Conservation (phyloP, 768 basidiomycete species). For the Coprinopsis marcescibilis region DNA sequence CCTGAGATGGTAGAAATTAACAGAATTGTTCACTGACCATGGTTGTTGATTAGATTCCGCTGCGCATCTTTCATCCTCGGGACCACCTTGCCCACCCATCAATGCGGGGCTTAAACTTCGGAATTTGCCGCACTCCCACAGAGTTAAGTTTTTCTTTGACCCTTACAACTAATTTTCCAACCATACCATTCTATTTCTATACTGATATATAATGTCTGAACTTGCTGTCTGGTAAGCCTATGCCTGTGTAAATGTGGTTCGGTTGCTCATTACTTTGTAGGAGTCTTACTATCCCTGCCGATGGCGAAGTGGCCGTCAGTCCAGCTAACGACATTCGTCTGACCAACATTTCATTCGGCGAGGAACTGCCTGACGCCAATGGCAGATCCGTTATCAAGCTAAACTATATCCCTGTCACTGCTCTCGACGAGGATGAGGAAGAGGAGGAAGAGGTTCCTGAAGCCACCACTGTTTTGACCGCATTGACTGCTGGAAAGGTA, state of each 20-base stretch:
- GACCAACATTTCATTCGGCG: slow-evolving; percentile 79
- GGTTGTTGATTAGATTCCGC: slow-evolving; percentile 7
- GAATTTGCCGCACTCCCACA: slow-evolving; percentile 15
- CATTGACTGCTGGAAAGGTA: slow-evolving; percentile 80
- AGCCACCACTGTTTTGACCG: slow-evolving; percentile 60
- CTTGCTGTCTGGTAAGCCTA: slow-evolving; percentile 61
- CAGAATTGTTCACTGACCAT: slow-evolving; percentile 42
- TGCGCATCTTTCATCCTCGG: neutral
- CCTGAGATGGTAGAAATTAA: neutral
- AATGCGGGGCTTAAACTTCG: slow-evolving; percentile 41
- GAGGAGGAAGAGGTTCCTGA: slow-evolving; percentile 40
- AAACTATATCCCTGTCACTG: slow-evolving; percentile 38
- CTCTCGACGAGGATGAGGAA: slow-evolving; percentile 36
- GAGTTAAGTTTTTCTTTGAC: neutral
- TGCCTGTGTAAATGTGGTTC: slow-evolving; percentile 20
- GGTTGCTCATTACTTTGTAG: slow-evolving; percentile 29
- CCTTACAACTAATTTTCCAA: too few relatives aligned
- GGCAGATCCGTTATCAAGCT: slow-evolving; percentile 67
- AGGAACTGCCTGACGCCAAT: slow-evolving; percentile 55
- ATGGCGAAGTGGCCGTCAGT: slow-evolving; percentile 51
- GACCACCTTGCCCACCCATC: slow-evolving; percentile 4
- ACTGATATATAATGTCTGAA: slow-evolving; percentile 40
- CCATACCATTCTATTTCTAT: neutral
- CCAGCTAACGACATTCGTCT: slow-evolving; percentile 69
- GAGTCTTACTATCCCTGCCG: slow-evolving; percentile 54